phyloP scores from a whole-genome alignment of 2,329 filamentous ascomycete species.

The Exophiala dermatitidis region DNA sequence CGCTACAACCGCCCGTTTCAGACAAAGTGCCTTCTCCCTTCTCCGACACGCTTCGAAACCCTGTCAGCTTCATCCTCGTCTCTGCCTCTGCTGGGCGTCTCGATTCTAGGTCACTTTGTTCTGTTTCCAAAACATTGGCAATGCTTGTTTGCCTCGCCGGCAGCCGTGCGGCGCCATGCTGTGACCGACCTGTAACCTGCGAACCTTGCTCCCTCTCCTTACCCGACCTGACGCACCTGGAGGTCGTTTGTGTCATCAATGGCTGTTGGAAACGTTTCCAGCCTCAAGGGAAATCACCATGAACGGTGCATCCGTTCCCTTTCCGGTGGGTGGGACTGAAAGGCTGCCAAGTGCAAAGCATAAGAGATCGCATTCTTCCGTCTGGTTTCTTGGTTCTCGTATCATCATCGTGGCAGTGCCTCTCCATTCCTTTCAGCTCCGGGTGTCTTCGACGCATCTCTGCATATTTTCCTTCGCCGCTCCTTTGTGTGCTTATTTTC shows the following conservation, averaged over 20 bases:
- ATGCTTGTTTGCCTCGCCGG: constrained; percentile 16
- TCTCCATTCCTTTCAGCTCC: constrained; percentile 25
- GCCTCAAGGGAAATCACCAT: constrained; percentile 25
- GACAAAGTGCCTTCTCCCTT: constrained; percentile 5
- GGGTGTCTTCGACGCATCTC: constrained; percentile 14
- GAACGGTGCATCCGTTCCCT: constrained; percentile 5
- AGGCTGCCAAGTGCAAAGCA: constrained; percentile 20
- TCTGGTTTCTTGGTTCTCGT: constrained; percentile 12
- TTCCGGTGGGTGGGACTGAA: not conserved
- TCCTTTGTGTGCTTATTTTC: constrained; percentile 15
- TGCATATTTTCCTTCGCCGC: constrained; percentile 10
- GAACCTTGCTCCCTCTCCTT: constrained; percentile 8
- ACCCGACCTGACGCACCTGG: constrained; percentile 13
- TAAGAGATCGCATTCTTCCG: constrained; percentile 16
- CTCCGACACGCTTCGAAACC: constrained; percentile 24
- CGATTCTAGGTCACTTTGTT: constrained; percentile 8
- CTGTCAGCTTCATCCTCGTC: constrained; percentile 21
- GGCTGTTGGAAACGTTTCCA: constrained; percentile 23
- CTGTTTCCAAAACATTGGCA: constrained; percentile 22
- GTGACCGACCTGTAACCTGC: constrained; percentile 23
- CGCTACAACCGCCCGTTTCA: constrained; percentile 19
- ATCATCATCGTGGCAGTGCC: constrained; percentile 25
- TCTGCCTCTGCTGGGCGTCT: constrained; percentile 12
- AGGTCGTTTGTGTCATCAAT: constrained; percentile 20
- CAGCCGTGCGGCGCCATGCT: constrained; percentile 4